Base-by-base conservation (phyloP, 805 yeast genomes). In the Grigorovia humatica region DNA sequence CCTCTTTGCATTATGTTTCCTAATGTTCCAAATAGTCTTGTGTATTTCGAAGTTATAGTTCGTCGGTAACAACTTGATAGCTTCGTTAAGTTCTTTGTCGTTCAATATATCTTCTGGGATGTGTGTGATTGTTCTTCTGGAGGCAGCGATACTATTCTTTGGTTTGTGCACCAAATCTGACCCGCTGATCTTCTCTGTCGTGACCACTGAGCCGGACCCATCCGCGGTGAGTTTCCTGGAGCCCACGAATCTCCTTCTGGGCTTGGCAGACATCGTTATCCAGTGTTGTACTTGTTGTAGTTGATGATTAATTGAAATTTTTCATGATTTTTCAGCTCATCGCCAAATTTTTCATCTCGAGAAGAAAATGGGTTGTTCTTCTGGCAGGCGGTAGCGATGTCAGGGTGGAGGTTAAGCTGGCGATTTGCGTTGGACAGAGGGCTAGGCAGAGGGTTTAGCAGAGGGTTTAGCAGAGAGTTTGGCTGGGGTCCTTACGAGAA, bases 11-110 rank as follows among this genome's bases (percentile, higher is more conserved):
- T 71, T 70, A 54, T 78, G 73, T 63, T 88, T 88, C 45, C 78
- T 75, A 42, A 93, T 84, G 63, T 91, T 91, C 96, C 96, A 91
- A 3, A 93, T 83, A 0, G 97, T 90, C 65, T 93, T 93, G 67
- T 89, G 97, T 52, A 93, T 83, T 67, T 93, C 99, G 69, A 93
- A 93, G 70, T 90, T 91, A 69, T 93, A 93, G 66, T 93, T 93
- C 1, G 87, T 76, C 1, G 99, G 99, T 5, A 93, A 71, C 4
- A 91, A 71, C 55, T 77, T 77, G 32, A 89, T 82, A 1, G 97
- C 96, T 46, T 81, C 84, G 59, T 88, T 88, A n/a, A 93, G 72
- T 23, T 86, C 96, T 52, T 75, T 71, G 66, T 93, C 93, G 19
- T 86, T 71, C 19, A 88, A 66, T 18, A 93, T 90, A 3, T 88